Percentiles rank a stretch among this genome's conserved stretches.
Conservation (phyloP, 2,329 filamentous ascomycete species). For the Nemania serpens region DNA sequence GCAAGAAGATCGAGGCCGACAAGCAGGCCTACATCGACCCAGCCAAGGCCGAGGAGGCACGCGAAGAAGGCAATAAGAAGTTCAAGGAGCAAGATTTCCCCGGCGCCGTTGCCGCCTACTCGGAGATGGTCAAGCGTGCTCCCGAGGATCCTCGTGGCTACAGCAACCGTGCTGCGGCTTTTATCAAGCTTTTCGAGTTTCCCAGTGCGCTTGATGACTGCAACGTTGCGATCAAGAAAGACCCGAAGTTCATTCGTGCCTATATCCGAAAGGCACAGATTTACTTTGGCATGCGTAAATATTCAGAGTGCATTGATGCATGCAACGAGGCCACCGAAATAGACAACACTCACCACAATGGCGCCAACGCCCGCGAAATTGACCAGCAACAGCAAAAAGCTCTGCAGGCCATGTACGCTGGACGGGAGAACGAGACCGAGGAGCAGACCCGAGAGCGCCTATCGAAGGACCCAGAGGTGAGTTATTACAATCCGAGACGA, state of each 20-base stretch:
- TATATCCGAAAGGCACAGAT: slow-evolving; percentile 97
- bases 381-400: slow-evolving; percentile 95
- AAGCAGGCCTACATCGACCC: slow-evolving; percentile 86
- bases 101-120: slow-evolving; percentile 89
- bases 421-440: slow-evolving; percentile 92
- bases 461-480: slow-evolving; percentile 86
- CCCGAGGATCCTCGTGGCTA: slow-evolving; percentile 93
- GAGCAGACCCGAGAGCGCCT: slow-evolving; percentile 93
- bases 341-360: slow-evolving; percentile 69
- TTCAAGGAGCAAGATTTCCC: slow-evolving; percentile 98
- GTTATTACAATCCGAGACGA: slow-evolving; percentile 39
- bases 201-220: slow-evolving; percentile 93
- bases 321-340: slow-evolving; percentile 80
- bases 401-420: slow-evolving; percentile 83
- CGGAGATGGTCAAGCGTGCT: slow-evolving; percentile 94
- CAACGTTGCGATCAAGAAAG: slow-evolving; percentile 86
- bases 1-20: slow-evolving; percentile 76
- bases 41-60: slow-evolving; percentile 90
- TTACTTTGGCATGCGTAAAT: slow-evolving; percentile 96
- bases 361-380: slow-evolving; percentile 88
- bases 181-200: slow-evolving; percentile 96
- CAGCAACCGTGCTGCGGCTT: slow-evolving; percentile 95
- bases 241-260: slow-evolving; percentile 89
- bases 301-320: slow-evolving; percentile 90
- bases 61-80: slow-evolving; percentile 91